Conservation (phyloP, 805 yeast genomes). For the Suhomyces kilbournensis region DNA sequence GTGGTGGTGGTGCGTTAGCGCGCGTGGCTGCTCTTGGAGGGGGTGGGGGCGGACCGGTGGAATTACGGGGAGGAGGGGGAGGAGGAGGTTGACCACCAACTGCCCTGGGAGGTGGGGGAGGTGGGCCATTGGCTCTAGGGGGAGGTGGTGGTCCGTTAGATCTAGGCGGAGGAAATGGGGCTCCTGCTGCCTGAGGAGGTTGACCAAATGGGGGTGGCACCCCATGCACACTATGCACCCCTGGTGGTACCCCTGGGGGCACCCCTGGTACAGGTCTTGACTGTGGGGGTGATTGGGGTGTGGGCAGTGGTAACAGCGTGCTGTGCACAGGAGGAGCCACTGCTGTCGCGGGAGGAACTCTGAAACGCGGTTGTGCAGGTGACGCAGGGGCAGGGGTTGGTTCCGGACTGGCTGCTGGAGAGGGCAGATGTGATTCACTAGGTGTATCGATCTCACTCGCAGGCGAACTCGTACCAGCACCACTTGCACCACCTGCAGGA, state of each 20-base stretch:
- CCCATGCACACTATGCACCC: constrained; percentile 12
- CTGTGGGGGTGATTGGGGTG: constrained; percentile 5
- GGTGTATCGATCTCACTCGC: constrained; percentile 3
- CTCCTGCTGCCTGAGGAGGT: background rate
- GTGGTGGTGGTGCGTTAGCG: constrained; percentile 15
- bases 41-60: constrained; percentile 34
- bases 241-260: constrained; percentile 7
- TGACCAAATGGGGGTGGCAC: constrained; percentile 12
- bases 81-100: constrained; percentile 15
- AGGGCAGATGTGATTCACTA: constrained; percentile 3
- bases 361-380: constrained; percentile 24
- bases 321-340: constrained; percentile 27
- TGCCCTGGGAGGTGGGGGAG: constrained; percentile 13
- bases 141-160: constrained; percentile 14
- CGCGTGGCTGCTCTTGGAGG: constrained; percentile 17
- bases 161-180: constrained; percentile 1
- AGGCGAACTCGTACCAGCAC: constrained; percentile 4
- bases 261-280: constrained; percentile 4
- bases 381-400: constrained; percentile 9
- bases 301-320: constrained; percentile 17
- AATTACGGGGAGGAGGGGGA: constrained; percentile 18
- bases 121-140: constrained; percentile 14
- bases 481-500: constrained; percentile 6
- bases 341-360: constrained; percentile 36
- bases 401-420: constrained; percentile 5